Evolutionary conservation across 164 flowering plant genomes (phyloP).

Genomic region (Vitis cinerea): DNA sequence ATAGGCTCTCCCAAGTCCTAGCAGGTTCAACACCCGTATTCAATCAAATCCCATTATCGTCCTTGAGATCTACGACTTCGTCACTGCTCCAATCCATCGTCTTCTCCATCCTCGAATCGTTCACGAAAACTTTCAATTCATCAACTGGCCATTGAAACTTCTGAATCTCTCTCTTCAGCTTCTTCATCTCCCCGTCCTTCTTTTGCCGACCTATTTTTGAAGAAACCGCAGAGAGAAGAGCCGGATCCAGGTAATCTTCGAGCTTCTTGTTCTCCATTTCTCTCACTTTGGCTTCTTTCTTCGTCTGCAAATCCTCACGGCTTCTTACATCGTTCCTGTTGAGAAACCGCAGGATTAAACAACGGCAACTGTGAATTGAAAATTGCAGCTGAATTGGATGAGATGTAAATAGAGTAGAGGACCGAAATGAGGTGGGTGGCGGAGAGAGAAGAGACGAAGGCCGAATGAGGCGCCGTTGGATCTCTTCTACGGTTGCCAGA

Average conservation of each 20-base stretch:
- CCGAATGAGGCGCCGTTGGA: slow-evolving; percentile 32
- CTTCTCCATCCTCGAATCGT: background rate
- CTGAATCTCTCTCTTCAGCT: background rate
- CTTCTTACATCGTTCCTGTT: background rate
- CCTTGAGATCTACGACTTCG: slow-evolving; percentile 17
- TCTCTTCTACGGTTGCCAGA: slow-evolving; percentile 28
- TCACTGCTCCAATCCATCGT: background rate
- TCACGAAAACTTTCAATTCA: slow-evolving; percentile 17
- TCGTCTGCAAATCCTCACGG: background rate
- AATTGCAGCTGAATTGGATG: background rate
- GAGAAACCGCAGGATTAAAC: background rate
- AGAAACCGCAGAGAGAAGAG: slow-evolving; percentile 27
- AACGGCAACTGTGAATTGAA: background rate
- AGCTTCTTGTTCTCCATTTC: slow-evolving; percentile 7
- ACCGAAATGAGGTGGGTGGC: slow-evolving; percentile 6
- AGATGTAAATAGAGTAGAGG: background rate
- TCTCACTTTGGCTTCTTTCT: background rate
- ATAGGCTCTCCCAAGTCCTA: too few species aligned
- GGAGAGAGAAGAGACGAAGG: slow-evolving; percentile 15
- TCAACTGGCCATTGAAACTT: slow-evolving; percentile 27
- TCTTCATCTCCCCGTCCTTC: background rate
- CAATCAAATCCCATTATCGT: slow-evolving; percentile 6
- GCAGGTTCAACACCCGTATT: slow-evolving; percentile 4
- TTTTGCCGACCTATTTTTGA: slow-evolving; percentile 12
- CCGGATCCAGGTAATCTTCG: slow-evolving; percentile 37